Conservation (phyloP, 139 green algal genomes). For the Edaphochlamys debaryana region DNA sequence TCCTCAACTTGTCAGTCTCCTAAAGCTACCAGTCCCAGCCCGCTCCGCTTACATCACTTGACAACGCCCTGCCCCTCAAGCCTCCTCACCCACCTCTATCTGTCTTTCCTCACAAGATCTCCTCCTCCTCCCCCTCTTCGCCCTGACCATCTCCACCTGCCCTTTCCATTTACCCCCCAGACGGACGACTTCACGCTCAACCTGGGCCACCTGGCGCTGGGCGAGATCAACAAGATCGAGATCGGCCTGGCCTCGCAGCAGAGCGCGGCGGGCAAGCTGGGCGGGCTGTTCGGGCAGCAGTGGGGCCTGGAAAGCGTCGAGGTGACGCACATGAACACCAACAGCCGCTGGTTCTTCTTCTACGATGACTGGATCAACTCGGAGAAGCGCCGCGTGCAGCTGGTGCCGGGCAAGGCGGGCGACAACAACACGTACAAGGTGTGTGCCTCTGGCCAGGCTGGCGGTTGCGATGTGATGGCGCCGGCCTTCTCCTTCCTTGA, state of each 20-base stretch:
- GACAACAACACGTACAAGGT: slow-evolving; percentile 63
- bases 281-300: slow-evolving; percentile 53
- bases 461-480: no score
- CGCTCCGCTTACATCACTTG: no score
- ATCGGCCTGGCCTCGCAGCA: slow-evolving; percentile 65
- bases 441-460: background rate
- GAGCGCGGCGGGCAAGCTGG: slow-evolving; percentile 48
- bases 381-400: slow-evolving; percentile 53
- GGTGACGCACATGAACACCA: slow-evolving; percentile 59
- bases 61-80: no score
- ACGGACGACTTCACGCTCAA: slow-evolving; percentile 68
- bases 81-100: no score
- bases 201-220: slow-evolving; percentile 53
- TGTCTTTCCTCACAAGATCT: no score
- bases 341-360: slow-evolving; percentile 47
- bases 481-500: no score
- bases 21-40: no score
- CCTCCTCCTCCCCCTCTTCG: no score
- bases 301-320: slow-evolving; percentile 47
- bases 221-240: slow-evolving; percentile 60
- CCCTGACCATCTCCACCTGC: background rate
- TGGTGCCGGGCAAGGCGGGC: slow-evolving; percentile 53
- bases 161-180: slow-evolving; percentile 2
- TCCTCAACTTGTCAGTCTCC: no score
- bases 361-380: slow-evolving; percentile 65